A percentile compares a stretch with the other conserved stretches of the same genome.
Conservation (phyloP, 2,329 filamentous ascomycete genomes). For the Cadophora sp. region DNA sequence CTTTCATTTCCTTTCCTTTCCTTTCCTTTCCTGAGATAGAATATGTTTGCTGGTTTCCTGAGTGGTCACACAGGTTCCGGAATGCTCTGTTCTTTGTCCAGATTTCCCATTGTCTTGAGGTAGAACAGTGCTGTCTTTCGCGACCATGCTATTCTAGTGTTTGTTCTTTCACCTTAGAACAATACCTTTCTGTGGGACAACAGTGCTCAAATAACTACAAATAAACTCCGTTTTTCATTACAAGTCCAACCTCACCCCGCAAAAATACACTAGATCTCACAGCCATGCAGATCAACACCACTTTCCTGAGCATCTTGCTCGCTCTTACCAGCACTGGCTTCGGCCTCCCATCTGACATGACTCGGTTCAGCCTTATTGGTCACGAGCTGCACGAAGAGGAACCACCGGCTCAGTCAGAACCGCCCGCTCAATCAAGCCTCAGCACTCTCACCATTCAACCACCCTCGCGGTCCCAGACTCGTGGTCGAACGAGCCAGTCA, state of each 20-base stretch:
- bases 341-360: neutral
- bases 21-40: too few species aligned
- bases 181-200: neutral
- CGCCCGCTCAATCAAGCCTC: neutral
- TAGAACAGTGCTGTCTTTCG: too few species aligned
- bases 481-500: neutral
- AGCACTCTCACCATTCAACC: neutral
- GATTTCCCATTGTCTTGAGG: neutral
- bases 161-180: neutral
- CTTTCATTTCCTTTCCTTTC: too few species aligned
- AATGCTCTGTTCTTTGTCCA: too few species aligned
- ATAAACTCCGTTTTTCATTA: neutral
- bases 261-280: neutral
- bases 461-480: neutral
- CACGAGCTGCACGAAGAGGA: slow-evolving; percentile 8
- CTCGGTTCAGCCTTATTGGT: neutral
- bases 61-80: too few species aligned
- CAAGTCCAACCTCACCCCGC: neutral
- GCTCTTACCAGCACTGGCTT: neutral
- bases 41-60: too few species aligned
- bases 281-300: slow-evolving; percentile 1
- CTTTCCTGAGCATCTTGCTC: slow-evolving; percentile 4
- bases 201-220: neutral
- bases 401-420: neutral
- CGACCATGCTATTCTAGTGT: neutral